phyloP scores from a whole-genome alignment of 2,329 filamentous ascomycete genomes.

The Fusarium nanum region DNA sequence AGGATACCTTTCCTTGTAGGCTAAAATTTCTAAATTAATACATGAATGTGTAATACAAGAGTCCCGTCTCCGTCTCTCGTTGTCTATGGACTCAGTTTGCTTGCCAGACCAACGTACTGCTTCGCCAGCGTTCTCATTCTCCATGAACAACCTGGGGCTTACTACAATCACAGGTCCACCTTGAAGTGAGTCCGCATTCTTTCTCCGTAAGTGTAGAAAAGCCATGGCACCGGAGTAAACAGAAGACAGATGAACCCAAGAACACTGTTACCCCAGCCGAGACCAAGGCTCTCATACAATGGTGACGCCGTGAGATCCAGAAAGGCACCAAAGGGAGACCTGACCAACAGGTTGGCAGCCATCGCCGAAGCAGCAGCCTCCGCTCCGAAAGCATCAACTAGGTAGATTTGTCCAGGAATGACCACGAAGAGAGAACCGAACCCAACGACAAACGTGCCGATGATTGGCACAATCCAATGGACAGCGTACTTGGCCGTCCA shows the following conservation, averaged over 20 bases:
- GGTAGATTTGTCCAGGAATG: slow-evolving; percentile 37
- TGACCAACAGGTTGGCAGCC: slow-evolving; percentile 44
- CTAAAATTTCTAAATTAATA: background rate
- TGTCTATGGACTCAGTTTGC: background rate
- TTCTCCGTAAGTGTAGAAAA: slow-evolving; percentile 33
- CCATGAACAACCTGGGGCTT: no score
- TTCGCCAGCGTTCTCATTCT: no score
- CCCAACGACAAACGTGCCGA: slow-evolving; percentile 65
- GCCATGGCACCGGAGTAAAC: slow-evolving; percentile 31
- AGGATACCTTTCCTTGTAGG: background rate
- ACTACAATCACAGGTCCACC: slow-evolving; percentile 10
- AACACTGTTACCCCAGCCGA: slow-evolving; percentile 38
- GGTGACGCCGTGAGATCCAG: slow-evolving; percentile 21
- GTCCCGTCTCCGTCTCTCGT: background rate
- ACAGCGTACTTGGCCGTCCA: slow-evolving; percentile 64
- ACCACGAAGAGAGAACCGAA: slow-evolving; percentile 56
- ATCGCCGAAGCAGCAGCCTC: slow-evolving; percentile 43
- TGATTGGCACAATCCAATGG: slow-evolving; percentile 69
- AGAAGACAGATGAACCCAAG: slow-evolving; percentile 29
- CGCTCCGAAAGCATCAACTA: slow-evolving; percentile 42
- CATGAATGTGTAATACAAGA: background rate
- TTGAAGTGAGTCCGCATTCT: slow-evolving; percentile 23
- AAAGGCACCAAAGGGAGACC: slow-evolving; percentile 48
- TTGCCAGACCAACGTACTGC: no score
- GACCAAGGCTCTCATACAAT: slow-evolving; percentile 16